Base-by-base conservation (phyloP, 2,329 filamentous ascomycete species). In the Colletotrichum zoysiae region DNA sequence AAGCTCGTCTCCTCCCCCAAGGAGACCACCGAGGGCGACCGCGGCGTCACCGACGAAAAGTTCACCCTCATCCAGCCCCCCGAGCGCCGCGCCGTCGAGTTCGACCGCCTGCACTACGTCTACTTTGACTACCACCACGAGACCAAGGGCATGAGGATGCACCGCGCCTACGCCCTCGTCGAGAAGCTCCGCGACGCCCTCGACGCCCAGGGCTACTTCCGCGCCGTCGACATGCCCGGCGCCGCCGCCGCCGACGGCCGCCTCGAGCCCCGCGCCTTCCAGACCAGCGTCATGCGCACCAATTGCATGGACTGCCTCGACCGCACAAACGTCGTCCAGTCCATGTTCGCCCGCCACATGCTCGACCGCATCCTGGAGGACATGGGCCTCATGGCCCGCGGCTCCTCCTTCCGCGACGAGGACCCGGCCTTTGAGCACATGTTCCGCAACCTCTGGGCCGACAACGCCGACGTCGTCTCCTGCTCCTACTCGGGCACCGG, bases 271-370 rank as follows among this genome's bases (percentile, higher is more conserved):
- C 91, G 95, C 74, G 91, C 89, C 73, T 87, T 90, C 74, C 96
- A 99, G 85, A 94, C 91, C 1, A 95, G 93, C 73, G 95, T 98
- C 20, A 95, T 99, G 74, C 92, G 96, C 65, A 98, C 96, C 50
- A 99, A 99, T 81, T 99, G 96, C 84, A 99, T 99, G 96, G 96
- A 99, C 82, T 99, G 97, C 76, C 89, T 99, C 18, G 96, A 99
- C 82, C 93, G 96, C 65, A 99, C 96, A 65, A 99, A 99, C 77
- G 95, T 99, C 8, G 94, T 99, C 4, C 96, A 99, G 83, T 97
- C 94, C 81, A 97, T 98, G 93, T 89, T 99, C 70, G 96, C 93
- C 12, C 92, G 95, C 63, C 95, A 91, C 89, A 93, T 94, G 18
- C 86, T 99, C 51, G 95, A 95, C 73, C 92, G 95, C 75, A 96